These are phyloP conservation scores for Colletotrichum tamarilloi DNA, from an alignment of 2,329 filamentous ascomycete genomes.

Conservation along the genomic window DNA sequence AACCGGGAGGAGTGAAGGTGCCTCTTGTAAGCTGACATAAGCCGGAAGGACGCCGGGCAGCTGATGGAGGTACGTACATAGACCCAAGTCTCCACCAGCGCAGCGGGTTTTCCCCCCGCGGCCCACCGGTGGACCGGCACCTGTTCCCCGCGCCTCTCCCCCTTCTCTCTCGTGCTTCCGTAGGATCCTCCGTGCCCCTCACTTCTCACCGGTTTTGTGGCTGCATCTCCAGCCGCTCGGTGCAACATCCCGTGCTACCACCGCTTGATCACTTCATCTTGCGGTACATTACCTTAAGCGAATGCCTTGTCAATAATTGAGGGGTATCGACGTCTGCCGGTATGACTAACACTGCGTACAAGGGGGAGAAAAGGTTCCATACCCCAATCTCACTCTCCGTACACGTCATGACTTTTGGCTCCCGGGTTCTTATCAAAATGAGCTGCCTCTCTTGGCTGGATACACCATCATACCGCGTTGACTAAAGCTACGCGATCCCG, in stretches of 20 bases:
- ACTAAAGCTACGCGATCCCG: not conserved
- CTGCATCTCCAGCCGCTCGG: not conserved
- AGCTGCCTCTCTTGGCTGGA: constrained; percentile 28
- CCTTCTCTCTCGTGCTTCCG: not conserved
- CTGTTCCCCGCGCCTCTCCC: not conserved
- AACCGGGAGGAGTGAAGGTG: not conserved
- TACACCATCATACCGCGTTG: not conserved
- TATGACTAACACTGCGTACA: not conserved
- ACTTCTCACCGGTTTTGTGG: not conserved
- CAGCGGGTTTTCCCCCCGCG: not conserved
- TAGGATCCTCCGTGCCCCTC: not conserved
- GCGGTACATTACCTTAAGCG: not conserved
- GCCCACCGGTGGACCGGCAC: not conserved
- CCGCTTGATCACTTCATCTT: not conserved
- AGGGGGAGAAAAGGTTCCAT: not conserved
- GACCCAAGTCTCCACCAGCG: not conserved
- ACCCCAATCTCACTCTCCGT: not conserved
- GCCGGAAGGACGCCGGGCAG: not conserved
- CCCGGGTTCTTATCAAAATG: constrained; percentile 12
- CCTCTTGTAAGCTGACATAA: not conserved
- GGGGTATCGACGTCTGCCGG: not conserved
- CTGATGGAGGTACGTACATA: not conserved
- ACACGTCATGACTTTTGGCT: constrained; percentile 30
- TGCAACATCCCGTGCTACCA: not conserved
- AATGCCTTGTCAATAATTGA: not conserved